Base-by-base conservation (phyloP, 495 filamentous ascomycete species). In the Aspergillus hancockii region DNA sequence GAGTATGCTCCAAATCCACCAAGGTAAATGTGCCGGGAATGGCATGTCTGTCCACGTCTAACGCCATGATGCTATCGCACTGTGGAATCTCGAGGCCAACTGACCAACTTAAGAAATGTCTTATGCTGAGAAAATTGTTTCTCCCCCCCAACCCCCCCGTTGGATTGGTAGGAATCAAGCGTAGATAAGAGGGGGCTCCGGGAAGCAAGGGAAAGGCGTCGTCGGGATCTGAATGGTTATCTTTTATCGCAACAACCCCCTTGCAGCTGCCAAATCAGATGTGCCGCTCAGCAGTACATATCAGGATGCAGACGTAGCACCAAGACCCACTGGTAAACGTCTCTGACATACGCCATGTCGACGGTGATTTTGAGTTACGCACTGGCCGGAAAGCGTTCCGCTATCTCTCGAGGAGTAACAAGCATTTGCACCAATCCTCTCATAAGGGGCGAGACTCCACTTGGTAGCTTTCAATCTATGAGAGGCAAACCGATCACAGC, bases 1-100 rank as follows among this genome's bases (percentile, higher is more conserved):
- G 47, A 49, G 76, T 70, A 75, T 80, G 75, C 21, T 84, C 68
- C 14, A 83, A 59, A 63, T 85, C 83, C 18, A 85, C 73, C 16
- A 85, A 66, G 8, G 80, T 79, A 47, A 85, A 73, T 0, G 83
- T 85, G 49, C 83, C 82, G 1, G 83, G 83, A 49, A 83, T 75
- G 43, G 69, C 70, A 38, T 71, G 72, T 54, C 58, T 73, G 55
- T 82, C 79, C 34, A 77, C 64, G 8, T 57, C 38, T 6, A 64
- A 69, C 13, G 67, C 63, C 75, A 76, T 78, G 9, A 4, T 58
- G 49, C 28, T n/a, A 32, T 43, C 18, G 34, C 40, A 54, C 18
- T 7, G 34, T 23, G 41, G 9, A 38, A 43, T 45, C 25, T 41
- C 46, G 34, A 60, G 19, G 18, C 14, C 13, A 13, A 6, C 36